Evolutionary conservation across 1,139 yeast genomes (phyloP).

Genomic region (Candida mesenterica): DNA sequence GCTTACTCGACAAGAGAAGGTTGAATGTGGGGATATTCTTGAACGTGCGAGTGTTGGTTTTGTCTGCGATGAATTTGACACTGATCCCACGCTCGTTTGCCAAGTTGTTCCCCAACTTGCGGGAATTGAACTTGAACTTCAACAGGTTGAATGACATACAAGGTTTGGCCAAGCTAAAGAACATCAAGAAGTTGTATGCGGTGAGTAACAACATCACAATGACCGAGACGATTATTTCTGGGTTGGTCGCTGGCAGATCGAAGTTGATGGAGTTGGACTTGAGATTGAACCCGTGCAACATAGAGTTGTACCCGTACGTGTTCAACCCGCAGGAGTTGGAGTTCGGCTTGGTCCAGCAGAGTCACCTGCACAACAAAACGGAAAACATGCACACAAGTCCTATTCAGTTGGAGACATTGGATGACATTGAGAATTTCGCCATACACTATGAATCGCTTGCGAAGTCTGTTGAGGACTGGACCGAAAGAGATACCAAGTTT

Average conservation of each 20-base stretch:
- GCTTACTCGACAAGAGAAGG: neutral
- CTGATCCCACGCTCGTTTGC: conserved; percentile 37
- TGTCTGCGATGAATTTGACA: conserved; percentile 45
- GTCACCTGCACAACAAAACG: neutral
- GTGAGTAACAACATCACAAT: conserved; percentile 45
- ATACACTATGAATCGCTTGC: conserved; percentile 40
- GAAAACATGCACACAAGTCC: conserved; percentile 20
- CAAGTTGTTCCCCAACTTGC: conserved; percentile 43
- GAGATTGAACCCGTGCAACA: conserved; percentile 50
- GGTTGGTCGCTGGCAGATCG: conserved; percentile 30
- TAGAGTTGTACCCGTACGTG: conserved; percentile 51
- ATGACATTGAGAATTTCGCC: conserved; percentile 46
- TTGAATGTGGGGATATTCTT: conserved; percentile 21
- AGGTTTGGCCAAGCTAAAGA: conserved; percentile 28
- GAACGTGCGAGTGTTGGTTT: conserved; percentile 37
- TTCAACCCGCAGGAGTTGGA: conserved; percentile 48
- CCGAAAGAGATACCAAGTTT: conserved; percentile 31
- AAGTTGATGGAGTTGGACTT: conserved; percentile 44
- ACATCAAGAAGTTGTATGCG: conserved; percentile 40
- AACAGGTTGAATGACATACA: conserved; percentile 36
- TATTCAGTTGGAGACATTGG: conserved; percentile 42
- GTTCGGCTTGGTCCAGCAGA: conserved; percentile 15
- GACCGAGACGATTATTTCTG: conserved; percentile 33
- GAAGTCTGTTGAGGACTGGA: conserved; percentile 36
- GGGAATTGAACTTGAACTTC: conserved; percentile 51